Evolutionary conservation across 805 yeast species (phyloP), one percentile per base, ranked within the genome.

Genomic region (Priceomyces medius): DNA sequence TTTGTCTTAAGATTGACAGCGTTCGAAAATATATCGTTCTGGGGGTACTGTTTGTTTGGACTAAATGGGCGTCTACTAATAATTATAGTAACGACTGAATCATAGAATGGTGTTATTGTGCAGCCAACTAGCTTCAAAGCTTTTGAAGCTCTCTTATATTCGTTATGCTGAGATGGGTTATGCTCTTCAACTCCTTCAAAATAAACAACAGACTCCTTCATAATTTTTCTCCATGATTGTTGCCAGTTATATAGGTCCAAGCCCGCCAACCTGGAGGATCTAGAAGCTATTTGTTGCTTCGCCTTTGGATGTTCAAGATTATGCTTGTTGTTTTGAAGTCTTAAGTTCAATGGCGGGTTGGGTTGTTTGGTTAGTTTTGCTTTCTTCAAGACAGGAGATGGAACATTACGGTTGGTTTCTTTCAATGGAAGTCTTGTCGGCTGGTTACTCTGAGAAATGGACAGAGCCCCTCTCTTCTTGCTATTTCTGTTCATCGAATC

Each of bases 31-130:
- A 88, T 80, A 58, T 90, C 95, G 44, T 48, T 77, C 61, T 51
- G 62, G 46, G 68, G 58, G 56, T 81, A 77, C 9, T 58, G 70
- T 31, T 51, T 56, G 46, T 48, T 53, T 43, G 73, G 47, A 52
- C 71, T 60, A 58, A 68, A 66, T 37, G 72, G 56, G 45, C 96
- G 72, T 48, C 81, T 73, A 10, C 93, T 80, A 17, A 91, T 78
- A 20, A 91, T 89, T 40, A 89, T 87, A 9, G 96, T 87, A 14
- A 70, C 76, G 31, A 64, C 48, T 74, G 86, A 73, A 47, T 76
- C 81, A 49, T 74, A 78, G 32, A 69, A 62, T 1, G 73, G 67
- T 9, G 70, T 53, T 4, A 75, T 63, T 9, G 56, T 64, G 41
- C 79, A 75, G 2, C 79, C 79, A n/a, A 75, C 75, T 50, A 62